Evolutionary conservation across 2,329 filamentous ascomycete genomes (phyloP).

Genomic region (Mollisia scopiformis): DNA sequence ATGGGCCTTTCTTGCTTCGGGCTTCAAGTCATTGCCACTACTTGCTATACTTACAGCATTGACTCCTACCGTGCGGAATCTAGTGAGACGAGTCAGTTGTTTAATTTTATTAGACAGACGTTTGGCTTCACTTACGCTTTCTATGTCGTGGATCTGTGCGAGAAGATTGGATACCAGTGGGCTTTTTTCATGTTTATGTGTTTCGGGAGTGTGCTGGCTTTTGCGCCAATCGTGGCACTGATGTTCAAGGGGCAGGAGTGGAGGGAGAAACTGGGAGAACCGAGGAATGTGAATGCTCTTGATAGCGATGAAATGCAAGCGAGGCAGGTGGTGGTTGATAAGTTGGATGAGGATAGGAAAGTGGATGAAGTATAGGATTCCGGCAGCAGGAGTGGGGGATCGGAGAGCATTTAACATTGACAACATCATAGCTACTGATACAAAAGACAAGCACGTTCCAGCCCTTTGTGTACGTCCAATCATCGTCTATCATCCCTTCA

Average conservation of each 20-base stretch:
- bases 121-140: neutral
- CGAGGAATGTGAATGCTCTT: conserved; percentile 9
- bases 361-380: neutral
- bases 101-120: conserved; percentile 32
- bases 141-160: neutral
- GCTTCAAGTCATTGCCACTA: conserved; percentile 33
- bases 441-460: neutral
- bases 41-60: conserved; percentile 31
- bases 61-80: conserved; percentile 30
- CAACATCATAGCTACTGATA: neutral
- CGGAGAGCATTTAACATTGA: neutral
- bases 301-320: neutral
- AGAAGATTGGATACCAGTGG: conserved; percentile 15
- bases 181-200: conserved; percentile 10
- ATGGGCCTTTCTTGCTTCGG: conserved; percentile 34
- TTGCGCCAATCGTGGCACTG: conserved; percentile 8
- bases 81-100: conserved; percentile 28
- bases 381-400: neutral
- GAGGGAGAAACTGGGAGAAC: conserved; percentile 8
- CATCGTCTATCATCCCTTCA: neutral
- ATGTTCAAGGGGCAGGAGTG: conserved; percentile 13
- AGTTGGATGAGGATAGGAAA: conserved; percentile 3
- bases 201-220: conserved; percentile 13
- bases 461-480: too few relatives aligned
- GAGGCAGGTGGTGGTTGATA: neutral